Conservation (phyloP, 192 early-diverging fungal genomes). For the Irineochytrium annulatum region DNA sequence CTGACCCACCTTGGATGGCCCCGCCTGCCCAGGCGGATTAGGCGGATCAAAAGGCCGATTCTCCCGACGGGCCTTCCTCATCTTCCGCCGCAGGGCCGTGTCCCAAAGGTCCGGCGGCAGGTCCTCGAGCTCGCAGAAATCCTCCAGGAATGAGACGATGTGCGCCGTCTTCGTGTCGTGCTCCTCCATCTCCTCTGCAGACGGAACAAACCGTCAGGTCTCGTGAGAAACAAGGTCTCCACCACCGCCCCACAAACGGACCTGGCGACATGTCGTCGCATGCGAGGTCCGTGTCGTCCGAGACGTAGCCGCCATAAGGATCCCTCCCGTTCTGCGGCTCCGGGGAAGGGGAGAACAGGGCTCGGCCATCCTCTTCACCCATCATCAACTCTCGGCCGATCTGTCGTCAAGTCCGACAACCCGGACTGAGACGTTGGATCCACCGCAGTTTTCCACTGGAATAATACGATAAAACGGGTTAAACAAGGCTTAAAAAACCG, state of each 20-base stretch:
- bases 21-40: background rate
- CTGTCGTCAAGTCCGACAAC: too few species aligned
- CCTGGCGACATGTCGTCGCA: background rate
- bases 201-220: background rate
- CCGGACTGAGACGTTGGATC: too few species aligned
- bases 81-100: background rate
- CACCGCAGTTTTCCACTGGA: too few species aligned
- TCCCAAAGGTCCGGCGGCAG: background rate
- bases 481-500: too few species aligned
- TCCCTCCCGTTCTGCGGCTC: background rate
- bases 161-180: background rate
- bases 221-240: background rate
- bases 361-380: too few species aligned
- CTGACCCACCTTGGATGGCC: background rate
- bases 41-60: background rate
- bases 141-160: background rate
- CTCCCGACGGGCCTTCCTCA: background rate
- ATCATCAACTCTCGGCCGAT: too few species aligned
- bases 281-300: constrained; percentile 1
- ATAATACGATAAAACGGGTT: too few species aligned
- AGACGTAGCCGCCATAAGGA: background rate
- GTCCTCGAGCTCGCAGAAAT: background rate
- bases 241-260: background rate
- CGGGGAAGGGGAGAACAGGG: too few species aligned
- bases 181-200: background rate